Evolutionary conservation across 139 green algal species (phyloP).

Genomic region (Tetradesmus lagerheimii): DNA sequence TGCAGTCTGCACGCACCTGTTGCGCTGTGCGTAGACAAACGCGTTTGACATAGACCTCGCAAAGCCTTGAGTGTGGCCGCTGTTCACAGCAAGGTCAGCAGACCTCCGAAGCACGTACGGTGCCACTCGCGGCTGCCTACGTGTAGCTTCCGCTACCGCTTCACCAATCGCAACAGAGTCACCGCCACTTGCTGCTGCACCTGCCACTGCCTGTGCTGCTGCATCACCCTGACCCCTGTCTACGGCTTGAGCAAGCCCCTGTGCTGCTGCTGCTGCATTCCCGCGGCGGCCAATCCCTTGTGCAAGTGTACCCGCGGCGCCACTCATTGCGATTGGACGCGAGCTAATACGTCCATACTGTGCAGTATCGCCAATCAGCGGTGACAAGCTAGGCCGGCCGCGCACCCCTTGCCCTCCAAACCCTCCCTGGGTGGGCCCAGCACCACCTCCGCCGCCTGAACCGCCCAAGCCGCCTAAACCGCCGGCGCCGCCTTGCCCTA

Average conservation of each 20-base stretch:
- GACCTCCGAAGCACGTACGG: constrained; percentile 21
- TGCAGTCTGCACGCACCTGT: not conserved
- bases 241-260: not conserved
- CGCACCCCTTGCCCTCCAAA: not conserved
- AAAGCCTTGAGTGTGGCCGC: constrained; percentile 12
- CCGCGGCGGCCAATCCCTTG: constrained; percentile 18
- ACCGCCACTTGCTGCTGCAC: constrained; percentile 16
- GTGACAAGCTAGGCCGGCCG: not conserved
- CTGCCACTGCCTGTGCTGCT: constrained; percentile 29
- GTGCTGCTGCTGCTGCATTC: constrained; percentile 17
- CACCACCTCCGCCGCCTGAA: not conserved
- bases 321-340: not conserved
- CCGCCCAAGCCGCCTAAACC: not conserved
- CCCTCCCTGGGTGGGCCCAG: not conserved
- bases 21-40: not conserved
- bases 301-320: not conserved
- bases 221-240: not conserved
- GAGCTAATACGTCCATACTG: not conserved
- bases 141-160: constrained; percentile 3
- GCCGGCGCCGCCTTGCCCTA: not conserved
- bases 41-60: constrained; percentile 1
- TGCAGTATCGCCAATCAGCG: not conserved
- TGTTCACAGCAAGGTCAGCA: constrained; percentile 25
- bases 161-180: constrained; percentile 14
- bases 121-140: not conserved